Evolutionary conservation across 1,284 basidiomycete genomes (phyloP).

Genomic region (Puccinia polysora): DNA sequence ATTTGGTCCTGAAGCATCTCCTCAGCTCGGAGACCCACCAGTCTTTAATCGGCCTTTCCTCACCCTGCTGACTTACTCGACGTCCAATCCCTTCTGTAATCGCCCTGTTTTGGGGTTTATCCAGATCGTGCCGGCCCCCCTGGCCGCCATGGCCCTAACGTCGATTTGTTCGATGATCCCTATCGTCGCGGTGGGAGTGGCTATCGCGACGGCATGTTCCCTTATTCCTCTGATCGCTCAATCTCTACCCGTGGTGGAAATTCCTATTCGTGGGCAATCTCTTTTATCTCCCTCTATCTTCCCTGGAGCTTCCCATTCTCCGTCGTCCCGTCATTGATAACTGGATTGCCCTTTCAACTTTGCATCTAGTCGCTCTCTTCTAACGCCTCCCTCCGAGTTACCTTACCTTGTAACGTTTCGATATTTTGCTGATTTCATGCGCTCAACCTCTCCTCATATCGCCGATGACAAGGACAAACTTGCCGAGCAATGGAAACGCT

Average conservation of each 20-base stretch:
- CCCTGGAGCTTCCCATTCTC: not conserved
- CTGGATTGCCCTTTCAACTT: not conserved
- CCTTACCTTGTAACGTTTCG: conserved; percentile 47
- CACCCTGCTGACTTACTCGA: not conserved
- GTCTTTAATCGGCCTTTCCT: not conserved
- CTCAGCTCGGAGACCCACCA: not conserved
- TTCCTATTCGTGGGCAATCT: conserved; percentile 15
- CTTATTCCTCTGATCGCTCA: conserved; percentile 18
- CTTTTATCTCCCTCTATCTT: not conserved
- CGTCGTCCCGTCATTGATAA: not conserved
- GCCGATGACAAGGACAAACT: conserved; percentile 46
- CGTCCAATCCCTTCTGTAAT: no score
- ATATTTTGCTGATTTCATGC: conserved; percentile 50
- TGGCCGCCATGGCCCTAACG: conserved; percentile 12
- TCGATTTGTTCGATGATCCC: conserved; percentile 29
- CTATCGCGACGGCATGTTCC: conserved; percentile 35
- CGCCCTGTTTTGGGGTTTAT: not conserved
- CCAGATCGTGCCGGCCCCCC: conserved; percentile 10
- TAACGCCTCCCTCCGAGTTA: conserved; percentile 47
- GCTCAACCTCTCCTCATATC: conserved; percentile 43
- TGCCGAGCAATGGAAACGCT: conserved; percentile 49
- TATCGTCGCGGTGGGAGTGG: conserved; percentile 38
- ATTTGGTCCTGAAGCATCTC: not conserved
- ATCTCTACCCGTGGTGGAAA: not conserved
- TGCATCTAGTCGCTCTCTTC: conserved; percentile 43